Base-by-base conservation (phyloP, 2,329 filamentous ascomycete genomes). In the Penicillium thymicola region DNA sequence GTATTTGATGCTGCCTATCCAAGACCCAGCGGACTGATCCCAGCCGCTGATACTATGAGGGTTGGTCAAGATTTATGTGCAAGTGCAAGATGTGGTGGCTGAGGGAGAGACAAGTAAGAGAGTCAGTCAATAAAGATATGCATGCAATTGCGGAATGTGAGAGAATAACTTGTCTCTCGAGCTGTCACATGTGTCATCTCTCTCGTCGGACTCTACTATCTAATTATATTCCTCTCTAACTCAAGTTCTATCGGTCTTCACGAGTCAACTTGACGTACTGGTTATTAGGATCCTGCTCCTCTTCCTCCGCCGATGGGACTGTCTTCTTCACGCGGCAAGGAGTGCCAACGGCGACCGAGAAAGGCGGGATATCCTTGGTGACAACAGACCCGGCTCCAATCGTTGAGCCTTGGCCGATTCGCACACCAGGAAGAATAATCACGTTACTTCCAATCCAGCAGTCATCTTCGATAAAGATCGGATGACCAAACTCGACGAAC, bases 381-480 rank as follows among this genome's bases (percentile, higher is more conserved):
- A 79, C 76, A 4, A 78, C 68, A 0, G 70, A 70, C 0, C 70
- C 70, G 0, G 76, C 75, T 1, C 72, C 76, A 41, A 79, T 68
- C 0, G 75, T 78, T 28, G 64, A 72, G 0, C 77, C 77, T 27
- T 72, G 61, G 0, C 77, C 77, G 43, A 79, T 76, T 1, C 67
- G 73, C 0, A 79, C 75, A 0, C 76, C 76, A 0, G 76, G 74
- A 10, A 79, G 59, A 45, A 79, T 73, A 4, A 74, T 68, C 3
- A 76, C 78, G 59, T 78, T 76, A 0, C 76, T 80, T 0, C 79
- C 80, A 57, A 82, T 78, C 80, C 80, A 78, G 60, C 74, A 79
- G 36, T 79, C 78, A 34, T 78, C 67, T 3, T 77, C 80, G 44
- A 84, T 79, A 5, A 68, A 72, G 0, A 83, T 75, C 0, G 76